Base-by-base conservation (phyloP, 1,284 basidiomycete genomes). In the Ceratobasidium sp. region DNA sequence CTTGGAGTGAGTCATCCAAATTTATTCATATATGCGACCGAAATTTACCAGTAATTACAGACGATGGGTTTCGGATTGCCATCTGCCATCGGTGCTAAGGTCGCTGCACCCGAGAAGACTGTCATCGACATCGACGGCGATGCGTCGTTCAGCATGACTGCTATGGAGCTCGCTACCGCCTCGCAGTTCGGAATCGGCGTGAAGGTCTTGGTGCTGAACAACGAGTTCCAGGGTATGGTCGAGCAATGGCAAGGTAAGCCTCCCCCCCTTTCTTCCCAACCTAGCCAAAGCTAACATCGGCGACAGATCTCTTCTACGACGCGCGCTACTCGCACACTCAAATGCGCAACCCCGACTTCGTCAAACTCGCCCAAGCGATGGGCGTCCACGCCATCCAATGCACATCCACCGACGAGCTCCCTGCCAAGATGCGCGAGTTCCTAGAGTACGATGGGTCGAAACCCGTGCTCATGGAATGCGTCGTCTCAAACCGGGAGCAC, bases 41-140 rank as follows among this genome's bases (percentile, higher is more conserved):
- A n/a, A 50, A 48, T n/a, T 71, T 19, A 71, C 50, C 51, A 53
- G 29, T 75, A 17, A 15, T 17, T 77, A 24, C n/a, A 94, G 92
- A 97, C 95, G 0, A 99, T 99, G 97, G 98, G 97, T 80, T 99
- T 95, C 83, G 97, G 97, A 81, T 88, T 99, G 0, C 98, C 97
- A 1, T 87, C 96, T 0, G 93, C 95, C 65, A 94, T 99, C 76
- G 97, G 97, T 65, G 97, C 97, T 78, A 99, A 99, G 84, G 97
- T 99, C 33, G 98, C 95, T 29, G 92, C 92, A 6, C 97, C 97
- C 0, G 85, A 97, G 45, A 98, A 99, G 86, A 93, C 90, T 75
- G 97, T 99, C 71, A 87, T 99, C 60, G 96, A 99, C 84, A 92
- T 99, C 79, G 97, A 99, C 81, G 97, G 97, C 36, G 97, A 99